Percentiles rank a stretch among this genome's conserved stretches.
phyloP scores from a whole-genome alignment of 1,284 basidiomycete genomes.

The Heterobasidion occidentale region DNA sequence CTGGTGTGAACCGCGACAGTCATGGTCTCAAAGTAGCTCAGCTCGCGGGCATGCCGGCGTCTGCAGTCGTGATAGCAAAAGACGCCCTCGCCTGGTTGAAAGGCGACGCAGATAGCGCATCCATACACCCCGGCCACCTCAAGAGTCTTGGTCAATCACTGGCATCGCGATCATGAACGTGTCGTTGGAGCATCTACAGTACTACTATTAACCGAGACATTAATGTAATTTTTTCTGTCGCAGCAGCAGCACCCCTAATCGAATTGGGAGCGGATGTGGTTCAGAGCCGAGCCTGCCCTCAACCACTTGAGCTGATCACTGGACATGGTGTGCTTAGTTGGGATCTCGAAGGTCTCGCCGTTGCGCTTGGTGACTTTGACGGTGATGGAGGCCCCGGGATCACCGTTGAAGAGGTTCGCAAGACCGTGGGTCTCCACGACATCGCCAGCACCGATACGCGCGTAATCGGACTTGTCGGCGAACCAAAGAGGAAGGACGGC shows the following conservation, averaged over 20 bases:
- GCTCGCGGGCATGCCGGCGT: constrained; percentile 76
- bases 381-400: constrained; percentile 42
- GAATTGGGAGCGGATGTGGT: constrained; percentile 64
- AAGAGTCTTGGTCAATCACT: constrained; percentile 22
- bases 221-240: neutral
- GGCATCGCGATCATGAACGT: constrained; percentile 3
- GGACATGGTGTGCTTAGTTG: constrained; percentile 84
- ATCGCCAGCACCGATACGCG: constrained; percentile 77
- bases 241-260: neutral
- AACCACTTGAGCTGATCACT: constrained; percentile 86
- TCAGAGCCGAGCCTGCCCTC: constrained; percentile 80
- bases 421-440: constrained; percentile 48
- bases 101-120: constrained; percentile 12
- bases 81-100: constrained; percentile 37
- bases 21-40: constrained; percentile 91
- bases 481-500: constrained; percentile 91
- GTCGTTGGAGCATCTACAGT: neutral
- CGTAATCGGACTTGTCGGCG: constrained; percentile 79
- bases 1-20: constrained; percentile 86
- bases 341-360: constrained; percentile 62
- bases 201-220: neutral
- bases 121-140: constrained; percentile 15
- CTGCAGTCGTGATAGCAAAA: constrained; percentile 52
- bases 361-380: constrained; percentile 65
- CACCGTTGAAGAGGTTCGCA: constrained; percentile 49